Conservation (phyloP, 2,329 filamentous ascomycete species). For the Nothomitra cinnamomea region DNA sequence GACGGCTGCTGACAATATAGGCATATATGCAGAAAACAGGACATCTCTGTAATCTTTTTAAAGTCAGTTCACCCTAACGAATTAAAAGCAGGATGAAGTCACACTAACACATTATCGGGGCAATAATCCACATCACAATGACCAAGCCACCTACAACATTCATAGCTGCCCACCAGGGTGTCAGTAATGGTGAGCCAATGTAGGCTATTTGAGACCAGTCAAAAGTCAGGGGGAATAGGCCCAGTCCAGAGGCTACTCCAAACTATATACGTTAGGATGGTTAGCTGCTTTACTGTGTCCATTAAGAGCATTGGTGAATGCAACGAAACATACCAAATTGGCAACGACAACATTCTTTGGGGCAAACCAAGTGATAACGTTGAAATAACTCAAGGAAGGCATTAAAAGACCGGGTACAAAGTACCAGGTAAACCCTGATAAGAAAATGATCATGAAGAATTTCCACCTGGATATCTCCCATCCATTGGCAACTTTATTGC, state of each 20-base stretch:
- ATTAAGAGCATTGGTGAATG: neutral
- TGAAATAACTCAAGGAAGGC: slow-evolving; percentile 78
- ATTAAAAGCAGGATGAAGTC: neutral
- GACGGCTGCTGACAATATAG: slow-evolving; percentile 67
- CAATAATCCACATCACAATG: slow-evolving; percentile 70
- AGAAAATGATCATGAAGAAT: slow-evolving; percentile 65
- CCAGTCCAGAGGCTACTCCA: slow-evolving; percentile 68
- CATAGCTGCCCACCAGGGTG: slow-evolving; percentile 73
- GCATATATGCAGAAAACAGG: slow-evolving; percentile 70
- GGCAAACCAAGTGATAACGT: slow-evolving; percentile 73
- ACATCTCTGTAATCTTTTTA: slow-evolving; percentile 51
- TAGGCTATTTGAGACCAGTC: slow-evolving; percentile 85
- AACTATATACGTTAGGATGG: slow-evolving; percentile 29
- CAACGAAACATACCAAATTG: slow-evolving; percentile 38
- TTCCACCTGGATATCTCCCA: slow-evolving; percentile 71
- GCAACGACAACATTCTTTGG: slow-evolving; percentile 74
- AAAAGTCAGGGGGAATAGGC: slow-evolving; percentile 71
- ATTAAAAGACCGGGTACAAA: slow-evolving; percentile 70
- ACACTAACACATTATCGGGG: slow-evolving; percentile 48
- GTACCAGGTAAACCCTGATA: slow-evolving; percentile 60
- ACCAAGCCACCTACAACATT: slow-evolving; percentile 70
- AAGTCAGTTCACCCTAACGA: slow-evolving; percentile 3
- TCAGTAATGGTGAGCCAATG: slow-evolving; percentile 69
- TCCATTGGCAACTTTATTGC: slow-evolving; percentile 65
- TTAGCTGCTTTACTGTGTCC: neutral